Evolutionary conservation across 179 eudicot species (phyloP).

Genomic region (Sideroxylon spinosum): DNA sequence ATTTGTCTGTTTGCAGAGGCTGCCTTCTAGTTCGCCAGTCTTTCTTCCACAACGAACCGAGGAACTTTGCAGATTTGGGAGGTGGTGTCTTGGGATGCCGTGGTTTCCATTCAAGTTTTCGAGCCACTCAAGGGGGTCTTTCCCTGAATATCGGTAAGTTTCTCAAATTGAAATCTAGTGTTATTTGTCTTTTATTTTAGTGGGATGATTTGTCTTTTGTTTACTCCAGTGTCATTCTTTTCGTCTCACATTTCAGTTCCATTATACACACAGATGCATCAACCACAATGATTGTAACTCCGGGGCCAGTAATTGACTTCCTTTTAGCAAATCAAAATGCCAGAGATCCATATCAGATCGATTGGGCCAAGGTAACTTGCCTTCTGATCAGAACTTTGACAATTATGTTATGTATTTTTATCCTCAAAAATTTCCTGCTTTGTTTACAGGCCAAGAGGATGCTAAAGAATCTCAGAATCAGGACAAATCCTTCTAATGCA

Average conservation of each 20-base stretch:
- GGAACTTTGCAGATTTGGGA: conserved; percentile 58
- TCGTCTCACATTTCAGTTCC: not conserved
- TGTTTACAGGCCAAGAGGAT: conserved; percentile 42
- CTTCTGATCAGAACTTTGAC: too few species aligned
- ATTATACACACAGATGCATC: conserved; percentile 48
- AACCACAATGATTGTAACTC: conserved; percentile 75
- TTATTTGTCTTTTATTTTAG: not conserved
- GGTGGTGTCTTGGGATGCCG: conserved; percentile 79
- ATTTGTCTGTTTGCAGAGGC: conserved; percentile 42
- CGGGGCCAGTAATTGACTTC: conserved; percentile 73
- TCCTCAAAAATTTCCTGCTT: not conserved
- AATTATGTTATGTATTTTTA: too few species aligned
- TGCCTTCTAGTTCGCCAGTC: conserved; percentile 84
- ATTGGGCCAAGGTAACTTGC: conserved; percentile 60
- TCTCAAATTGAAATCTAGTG: too few species aligned
- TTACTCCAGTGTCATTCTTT: not conserved
- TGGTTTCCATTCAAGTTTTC: conserved; percentile 79
- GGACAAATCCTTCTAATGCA: conserved; percentile 32
- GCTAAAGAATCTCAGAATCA: conserved; percentile 46
- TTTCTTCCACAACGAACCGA: conserved; percentile 69
- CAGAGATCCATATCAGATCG: conserved; percentile 44
- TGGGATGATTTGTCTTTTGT: not conserved
- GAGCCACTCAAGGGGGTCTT: conserved; percentile 77
- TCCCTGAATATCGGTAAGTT: conserved; percentile 62
- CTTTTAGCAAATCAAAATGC: conserved; percentile 62